These are phyloP conservation scores for Pleodorina starrii DNA, from an alignment of 139 green algal genomes.

Conservation along the genomic window DNA sequence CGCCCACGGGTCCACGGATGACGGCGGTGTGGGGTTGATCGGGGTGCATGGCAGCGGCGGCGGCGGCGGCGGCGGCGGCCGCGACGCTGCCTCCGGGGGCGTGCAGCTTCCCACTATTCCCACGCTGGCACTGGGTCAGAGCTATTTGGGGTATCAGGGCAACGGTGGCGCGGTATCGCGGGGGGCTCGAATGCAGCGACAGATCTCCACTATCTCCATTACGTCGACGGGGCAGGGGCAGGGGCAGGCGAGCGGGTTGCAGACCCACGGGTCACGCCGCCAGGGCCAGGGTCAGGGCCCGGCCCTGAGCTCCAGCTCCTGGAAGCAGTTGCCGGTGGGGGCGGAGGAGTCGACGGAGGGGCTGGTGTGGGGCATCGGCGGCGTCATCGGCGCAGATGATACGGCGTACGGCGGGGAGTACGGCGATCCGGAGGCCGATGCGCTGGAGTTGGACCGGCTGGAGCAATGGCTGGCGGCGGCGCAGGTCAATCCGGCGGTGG, in stretches of 20 bases:
- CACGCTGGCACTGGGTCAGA: background rate
- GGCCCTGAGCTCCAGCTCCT: background rate
- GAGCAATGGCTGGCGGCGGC: background rate
- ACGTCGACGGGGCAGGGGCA: background rate
- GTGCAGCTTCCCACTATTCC: background rate
- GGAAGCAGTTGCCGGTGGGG: background rate
- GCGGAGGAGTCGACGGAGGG: background rate
- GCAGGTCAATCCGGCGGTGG: background rate
- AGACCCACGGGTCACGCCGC: background rate
- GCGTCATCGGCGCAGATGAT: background rate
- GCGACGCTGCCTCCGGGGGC: background rate
- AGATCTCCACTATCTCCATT: background rate
- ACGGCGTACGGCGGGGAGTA: constrained; percentile 2
- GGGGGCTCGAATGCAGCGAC: background rate
- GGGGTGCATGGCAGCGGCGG: background rate
- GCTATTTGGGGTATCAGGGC: background rate
- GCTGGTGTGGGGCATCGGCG: background rate
- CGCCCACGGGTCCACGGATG: background rate
- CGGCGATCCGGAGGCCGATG: background rate
- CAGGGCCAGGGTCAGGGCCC: background rate
- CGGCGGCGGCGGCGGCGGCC: background rate
- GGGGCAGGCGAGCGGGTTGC: no score
- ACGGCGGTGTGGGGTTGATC: background rate
- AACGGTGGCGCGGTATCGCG: background rate
- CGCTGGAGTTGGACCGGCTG: constrained; percentile 4